Base-by-base conservation (phyloP, 768 basidiomycete species). In the Kwoniella sp. region DNA sequence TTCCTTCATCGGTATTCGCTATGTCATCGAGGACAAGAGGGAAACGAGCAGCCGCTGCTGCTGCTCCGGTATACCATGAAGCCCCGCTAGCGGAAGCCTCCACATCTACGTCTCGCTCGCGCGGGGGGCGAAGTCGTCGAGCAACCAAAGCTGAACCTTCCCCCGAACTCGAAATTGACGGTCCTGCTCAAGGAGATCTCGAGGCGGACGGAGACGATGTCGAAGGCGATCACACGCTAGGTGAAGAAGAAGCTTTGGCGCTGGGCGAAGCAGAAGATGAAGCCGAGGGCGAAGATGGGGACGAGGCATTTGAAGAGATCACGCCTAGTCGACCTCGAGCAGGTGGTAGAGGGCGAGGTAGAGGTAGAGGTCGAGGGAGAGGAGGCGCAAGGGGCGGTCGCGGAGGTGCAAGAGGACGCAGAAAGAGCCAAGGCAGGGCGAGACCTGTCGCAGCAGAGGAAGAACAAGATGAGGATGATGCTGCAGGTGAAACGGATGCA, bases 211-310 rank as follows among this genome's bases (percentile, higher is more conserved):
- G 22, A 28, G 62, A 68, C 29, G 67, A 60, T 31, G 50, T 12
- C 2, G 56, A 45, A 20, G 41, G 17, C 8, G 20, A 60, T 25
- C 3, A 52, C 25, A 31, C 41, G 8, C 37, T 55, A 37, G 60
- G 51, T n/a, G 56, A 53, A 9, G 66, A 38, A 38, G 48, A 52
- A 25, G 66, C 48, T 51, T 51, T 63, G 29, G 54, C 58, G n/a
- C 56, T 65, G 11, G 72, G 55, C 2, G 68, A 73, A 51, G 68
- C 51, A 1, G 67, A 69, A 25, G 61, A 72, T 12, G 61, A 56
- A 2, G 59, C 31, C 2, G 66, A 59, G 13, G 62, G 66, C 20
- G 62, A 65, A 13, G 69, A 65, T 31, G 61, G 60, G 26, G 65
- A 68, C 11, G 68, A 51, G 28, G 53, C 50, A 13, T 30, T 23